These are phyloP conservation scores for Solanum appendiculatum DNA, from an alignment of 257 asterid species.

Conservation along the genomic window DNA sequence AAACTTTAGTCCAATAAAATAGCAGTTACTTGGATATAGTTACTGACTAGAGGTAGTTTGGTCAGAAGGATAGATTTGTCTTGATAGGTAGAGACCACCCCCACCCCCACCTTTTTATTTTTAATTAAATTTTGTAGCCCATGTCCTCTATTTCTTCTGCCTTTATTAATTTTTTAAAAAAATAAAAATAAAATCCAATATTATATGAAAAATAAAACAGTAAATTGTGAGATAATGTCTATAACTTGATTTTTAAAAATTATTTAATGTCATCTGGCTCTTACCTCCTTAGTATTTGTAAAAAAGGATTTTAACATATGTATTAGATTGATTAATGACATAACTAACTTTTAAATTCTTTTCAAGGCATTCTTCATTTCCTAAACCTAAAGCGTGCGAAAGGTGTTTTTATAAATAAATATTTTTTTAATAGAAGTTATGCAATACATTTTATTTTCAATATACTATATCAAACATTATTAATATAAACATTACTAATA, in stretches of 20 bases:
- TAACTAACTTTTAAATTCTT: fast-evolving
- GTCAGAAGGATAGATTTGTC: neutral
- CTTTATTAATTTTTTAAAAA: neutral
- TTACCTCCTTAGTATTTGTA: neutral
- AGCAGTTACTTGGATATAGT: neutral
- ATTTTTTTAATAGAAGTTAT: too few relatives aligned
- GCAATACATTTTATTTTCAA: too few relatives aligned
- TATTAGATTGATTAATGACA: too few relatives aligned
- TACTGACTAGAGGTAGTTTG: neutral
- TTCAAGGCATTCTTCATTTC: too few relatives aligned
- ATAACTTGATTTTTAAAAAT: neutral
- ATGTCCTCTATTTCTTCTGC: neutral
- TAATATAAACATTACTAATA: too few relatives aligned
- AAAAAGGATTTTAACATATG: too few relatives aligned
- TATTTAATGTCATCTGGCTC: neutral
- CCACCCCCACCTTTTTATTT: too few relatives aligned
- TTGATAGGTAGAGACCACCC: neutral
- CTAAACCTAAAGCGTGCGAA: too few relatives aligned
- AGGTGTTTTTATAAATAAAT: too few relatives aligned
- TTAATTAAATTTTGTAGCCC: neutral
- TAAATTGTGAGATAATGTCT: neutral
- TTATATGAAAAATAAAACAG: too few relatives aligned
- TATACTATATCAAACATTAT: too few relatives aligned
- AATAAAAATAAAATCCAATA: neutral
- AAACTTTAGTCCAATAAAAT: too few relatives aligned